A percentile compares a stretch with the other conserved stretches of the same genome.
Conservation (phyloP, 768 basidiomycete genomes). For the Amanita subjunquillea region DNA sequence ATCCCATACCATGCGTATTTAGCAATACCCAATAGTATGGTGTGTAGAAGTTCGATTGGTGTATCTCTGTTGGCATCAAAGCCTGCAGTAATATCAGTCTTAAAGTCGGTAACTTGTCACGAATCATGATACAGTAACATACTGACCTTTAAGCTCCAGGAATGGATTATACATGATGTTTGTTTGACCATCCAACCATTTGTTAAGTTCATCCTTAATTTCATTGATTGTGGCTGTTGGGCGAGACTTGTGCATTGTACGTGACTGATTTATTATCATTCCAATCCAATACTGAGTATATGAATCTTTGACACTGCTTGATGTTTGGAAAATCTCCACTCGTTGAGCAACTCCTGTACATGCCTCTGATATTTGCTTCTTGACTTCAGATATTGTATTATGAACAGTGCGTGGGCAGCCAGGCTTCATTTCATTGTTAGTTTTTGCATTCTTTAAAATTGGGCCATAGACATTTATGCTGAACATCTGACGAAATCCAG, state of each 20-base stretch:
- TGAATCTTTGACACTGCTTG: constrained; percentile 27
- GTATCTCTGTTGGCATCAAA: constrained; percentile 22
- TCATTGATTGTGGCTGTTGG: constrained; percentile 8
- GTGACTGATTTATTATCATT: constrained; percentile 14
- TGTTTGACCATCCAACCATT: constrained; percentile 17
- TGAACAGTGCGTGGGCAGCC: constrained; percentile 13
- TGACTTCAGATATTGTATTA: constrained; percentile 13
- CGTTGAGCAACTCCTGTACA: constrained; percentile 19
- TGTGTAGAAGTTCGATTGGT: constrained; percentile 34
- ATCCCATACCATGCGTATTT: constrained; percentile 32
- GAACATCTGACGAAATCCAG: constrained; percentile 25
- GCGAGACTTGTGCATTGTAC: constrained; percentile 12
- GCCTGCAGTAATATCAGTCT: constrained; percentile 8
- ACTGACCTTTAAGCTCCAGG: constrained; percentile 11
- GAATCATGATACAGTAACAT: not conserved
- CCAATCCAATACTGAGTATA: constrained; percentile 29
- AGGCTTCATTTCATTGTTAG: constrained; percentile 9
- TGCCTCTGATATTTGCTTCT: constrained; percentile 20
- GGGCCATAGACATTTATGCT: constrained; percentile 10
- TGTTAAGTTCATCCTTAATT: constrained; percentile 15
- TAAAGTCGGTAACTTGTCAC: not conserved
- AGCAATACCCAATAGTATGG: constrained; percentile 28
- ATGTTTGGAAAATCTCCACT: constrained; percentile 18
- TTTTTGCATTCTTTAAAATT: not conserved
- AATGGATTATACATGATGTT: constrained; percentile 20